Evolutionary conservation across 2,329 filamentous ascomycete species (phyloP).

Genomic region (Penicillium decumbens): DNA sequence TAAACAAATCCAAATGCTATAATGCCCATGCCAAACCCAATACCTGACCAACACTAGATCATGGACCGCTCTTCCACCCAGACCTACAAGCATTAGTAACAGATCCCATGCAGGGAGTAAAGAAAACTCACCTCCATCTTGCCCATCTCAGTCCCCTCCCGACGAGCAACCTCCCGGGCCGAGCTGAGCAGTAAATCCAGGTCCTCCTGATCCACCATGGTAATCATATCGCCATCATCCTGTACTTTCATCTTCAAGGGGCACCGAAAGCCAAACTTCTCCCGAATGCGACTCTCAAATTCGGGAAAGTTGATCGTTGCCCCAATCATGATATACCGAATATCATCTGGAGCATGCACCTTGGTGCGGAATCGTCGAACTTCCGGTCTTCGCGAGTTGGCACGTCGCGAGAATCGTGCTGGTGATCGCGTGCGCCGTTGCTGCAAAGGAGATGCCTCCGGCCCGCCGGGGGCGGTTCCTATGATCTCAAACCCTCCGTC

Average conservation of each 20-base stretch:
- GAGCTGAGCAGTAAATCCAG: constrained; percentile 77
- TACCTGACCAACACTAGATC: constrained; percentile 12
- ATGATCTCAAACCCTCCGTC: constrained; percentile 79
- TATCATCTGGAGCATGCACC: constrained; percentile 79
- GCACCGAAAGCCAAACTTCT: constrained; percentile 70
- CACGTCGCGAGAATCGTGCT: constrained; percentile 25
- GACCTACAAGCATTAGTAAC: constrained; percentile 31
- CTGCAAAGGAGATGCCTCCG: constrained; percentile 29
- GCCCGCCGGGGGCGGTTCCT: constrained; percentile 41
- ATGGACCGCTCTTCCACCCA: constrained; percentile 40
- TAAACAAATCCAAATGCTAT: constrained; percentile 15
- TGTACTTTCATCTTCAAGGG: constrained; percentile 79
- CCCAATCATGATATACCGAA: constrained; percentile 84
- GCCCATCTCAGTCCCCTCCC: constrained; percentile 73
- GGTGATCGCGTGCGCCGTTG: constrained; percentile 30
- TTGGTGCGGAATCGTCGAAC: constrained; percentile 82
- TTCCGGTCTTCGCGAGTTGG: constrained; percentile 50
- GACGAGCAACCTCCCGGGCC: constrained; percentile 64
- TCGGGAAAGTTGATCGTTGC: constrained; percentile 68
- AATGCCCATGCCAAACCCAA: constrained; percentile 8
- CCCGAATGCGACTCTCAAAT: constrained; percentile 71
- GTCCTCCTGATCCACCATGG: constrained; percentile 94
- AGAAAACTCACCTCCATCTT: constrained; percentile 80
- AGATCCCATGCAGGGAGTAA: neutral
- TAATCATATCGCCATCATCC: constrained; percentile 91